Base-by-base conservation (phyloP, 2,329 filamentous ascomycete genomes). In the Pezizomycotina sp. region DNA sequence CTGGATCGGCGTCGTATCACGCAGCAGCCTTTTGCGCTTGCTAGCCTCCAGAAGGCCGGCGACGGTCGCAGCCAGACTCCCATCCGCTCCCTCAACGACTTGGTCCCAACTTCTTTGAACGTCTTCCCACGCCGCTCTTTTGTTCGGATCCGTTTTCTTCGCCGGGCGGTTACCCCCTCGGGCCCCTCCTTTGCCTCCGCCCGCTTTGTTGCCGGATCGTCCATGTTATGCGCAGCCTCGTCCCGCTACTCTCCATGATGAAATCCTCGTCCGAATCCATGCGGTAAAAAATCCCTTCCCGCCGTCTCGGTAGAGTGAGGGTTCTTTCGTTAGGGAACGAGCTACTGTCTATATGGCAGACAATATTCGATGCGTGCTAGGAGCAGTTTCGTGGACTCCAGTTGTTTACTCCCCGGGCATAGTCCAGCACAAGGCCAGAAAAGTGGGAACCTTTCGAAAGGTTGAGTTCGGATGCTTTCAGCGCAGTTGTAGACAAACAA, bases 1-100 rank as follows among this genome's bases (percentile, higher is more conserved):
- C 60, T 98, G 89, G 36, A 98, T 64, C 8, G 89, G 89, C 30
- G 86, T 95, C 18, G 89, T 95, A 56, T 98, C 89, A 57, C 82
- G 79, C 43, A 92, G 66, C 43, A 95, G 62, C 50, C 84, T 80
- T 54, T 74, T 74, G 42, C 83, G 72, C 63, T 91, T 91, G 55
- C 79, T 74, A 14, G 81, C 80, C 57, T 92, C 82, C 31, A 83
- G 66, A 19, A 78, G 59, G 14, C 76, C 75, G 47, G 80, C 74
- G 25, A 92, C 68, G 8, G 69, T 66, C 26, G 68, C 70, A 38
- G 73, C 74, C 48, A 92, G 71, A 38, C 73, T 74, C 28, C 79
- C 82, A 59, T 91, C 80, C 26, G 73, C 75, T 13, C 76, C 75
- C 58, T 89, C 81, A 31, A 79, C 69, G 21, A 84, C 69, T 5